Evolutionary conservation across 2,329 filamentous ascomycete species (phyloP).

Genomic region (Colletotrichum sojae): DNA sequence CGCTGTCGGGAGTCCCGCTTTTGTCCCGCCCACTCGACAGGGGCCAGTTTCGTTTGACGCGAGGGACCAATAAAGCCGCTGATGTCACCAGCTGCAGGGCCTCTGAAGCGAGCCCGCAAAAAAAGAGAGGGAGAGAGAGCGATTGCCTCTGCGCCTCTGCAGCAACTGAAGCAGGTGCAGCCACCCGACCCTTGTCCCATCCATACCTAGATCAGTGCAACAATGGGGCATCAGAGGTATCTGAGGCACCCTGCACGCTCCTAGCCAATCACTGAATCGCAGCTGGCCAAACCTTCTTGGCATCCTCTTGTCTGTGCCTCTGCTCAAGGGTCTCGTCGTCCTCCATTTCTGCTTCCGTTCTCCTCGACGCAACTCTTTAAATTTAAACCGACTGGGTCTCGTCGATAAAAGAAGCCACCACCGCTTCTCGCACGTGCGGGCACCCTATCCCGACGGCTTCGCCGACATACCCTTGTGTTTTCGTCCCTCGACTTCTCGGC

Average conservation of each 20-base stretch:
- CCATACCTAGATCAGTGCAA: too few species aligned
- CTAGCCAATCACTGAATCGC: slow-evolving; percentile 36
- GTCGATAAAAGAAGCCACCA: slow-evolving; percentile 13
- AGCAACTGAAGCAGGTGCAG: slow-evolving; percentile 32
- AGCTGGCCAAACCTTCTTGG: slow-evolving; percentile 30
- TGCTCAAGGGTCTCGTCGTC: slow-evolving; percentile 12
- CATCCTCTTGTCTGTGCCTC: slow-evolving; percentile 16
- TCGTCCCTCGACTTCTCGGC: background rate
- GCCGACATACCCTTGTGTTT: background rate
- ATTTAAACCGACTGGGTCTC: slow-evolving; percentile 2
- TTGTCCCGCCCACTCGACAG: slow-evolving; percentile 31
- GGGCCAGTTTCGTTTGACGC: slow-evolving; percentile 41
- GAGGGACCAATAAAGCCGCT: slow-evolving; percentile 51
- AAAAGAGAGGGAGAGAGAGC: slow-evolving; percentile 1
- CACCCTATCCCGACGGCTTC: background rate
- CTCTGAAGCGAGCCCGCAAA: slow-evolving; percentile 15
- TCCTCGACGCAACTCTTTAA: slow-evolving; percentile 1
- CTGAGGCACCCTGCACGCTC: background rate
- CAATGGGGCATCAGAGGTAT: too few species aligned
- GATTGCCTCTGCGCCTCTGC: slow-evolving; percentile 26
- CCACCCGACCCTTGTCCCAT: slow-evolving; percentile 17
- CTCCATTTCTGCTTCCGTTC: background rate
- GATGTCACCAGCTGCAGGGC: slow-evolving; percentile 49
- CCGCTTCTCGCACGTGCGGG: background rate
- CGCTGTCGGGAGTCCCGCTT: slow-evolving; percentile 21